phyloP scores from a whole-genome alignment of 148 eudicot species.

The Silene conica region DNA sequence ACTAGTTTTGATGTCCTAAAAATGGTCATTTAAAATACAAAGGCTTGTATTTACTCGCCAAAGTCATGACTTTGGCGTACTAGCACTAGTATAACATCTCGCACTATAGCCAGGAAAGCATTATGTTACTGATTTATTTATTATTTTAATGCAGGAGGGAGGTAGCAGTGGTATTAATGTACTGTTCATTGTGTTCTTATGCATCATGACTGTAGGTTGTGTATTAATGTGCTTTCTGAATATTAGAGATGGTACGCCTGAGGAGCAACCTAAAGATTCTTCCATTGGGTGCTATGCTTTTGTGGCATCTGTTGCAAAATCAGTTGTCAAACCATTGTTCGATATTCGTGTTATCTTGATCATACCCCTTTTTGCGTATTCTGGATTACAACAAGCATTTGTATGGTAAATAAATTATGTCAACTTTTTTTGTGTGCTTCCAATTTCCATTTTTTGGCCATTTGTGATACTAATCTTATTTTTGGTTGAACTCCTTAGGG shows the following conservation, averaged over 20 bases:
- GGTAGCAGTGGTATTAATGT: conserved; percentile 66
- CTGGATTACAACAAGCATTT: conserved; percentile 98
- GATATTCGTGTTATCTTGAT: conserved; percentile 72
- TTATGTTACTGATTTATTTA: conserved; percentile 7
- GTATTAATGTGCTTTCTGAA: conserved; percentile 81
- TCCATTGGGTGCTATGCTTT: conserved; percentile 38
- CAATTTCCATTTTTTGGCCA: background rate
- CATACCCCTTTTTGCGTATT: conserved; percentile 89
- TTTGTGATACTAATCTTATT: conserved; percentile 13
- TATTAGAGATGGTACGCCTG: conserved; percentile 47
- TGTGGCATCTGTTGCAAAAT: conserved; percentile 48
- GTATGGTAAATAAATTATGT: conserved; percentile 59
- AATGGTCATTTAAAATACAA: background rate
- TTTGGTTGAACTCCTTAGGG: conserved; percentile 41
- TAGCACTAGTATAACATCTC: background rate
- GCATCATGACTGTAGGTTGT: conserved; percentile 71
- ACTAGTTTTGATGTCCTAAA: background rate
- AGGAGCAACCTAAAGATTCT: conserved; percentile 42
- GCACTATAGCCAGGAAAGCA: background rate
- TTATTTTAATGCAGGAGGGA: conserved; percentile 64
- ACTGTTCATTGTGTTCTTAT: conserved; percentile 69
- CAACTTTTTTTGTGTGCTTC: background rate
- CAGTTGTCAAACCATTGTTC: conserved; percentile 49
- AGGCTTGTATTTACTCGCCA: background rate
- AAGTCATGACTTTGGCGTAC: background rate